These are phyloP conservation scores for Samsoniella hepiali DNA, from an alignment of 2,329 filamentous ascomycete genomes.

Conservation along the genomic window DNA sequence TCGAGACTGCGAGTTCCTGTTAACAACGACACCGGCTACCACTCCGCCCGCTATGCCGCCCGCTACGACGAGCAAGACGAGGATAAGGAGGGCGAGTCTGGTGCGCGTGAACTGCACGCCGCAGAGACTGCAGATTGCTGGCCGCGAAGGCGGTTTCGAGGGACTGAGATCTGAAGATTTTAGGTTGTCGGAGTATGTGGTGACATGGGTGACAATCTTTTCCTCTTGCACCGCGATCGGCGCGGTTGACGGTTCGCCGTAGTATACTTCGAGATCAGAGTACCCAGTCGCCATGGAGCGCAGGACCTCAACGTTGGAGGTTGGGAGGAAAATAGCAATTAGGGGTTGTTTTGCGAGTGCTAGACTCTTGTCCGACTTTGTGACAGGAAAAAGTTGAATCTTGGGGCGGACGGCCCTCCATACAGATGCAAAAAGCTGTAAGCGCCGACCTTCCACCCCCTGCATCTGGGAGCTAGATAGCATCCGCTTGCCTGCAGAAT, in stretches of 20 bases:
- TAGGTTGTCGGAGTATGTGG: neutral
- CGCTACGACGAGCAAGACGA: neutral
- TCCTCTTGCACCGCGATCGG: slow-evolving; percentile 3
- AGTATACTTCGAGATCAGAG: slow-evolving; percentile 17
- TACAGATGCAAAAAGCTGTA: neutral
- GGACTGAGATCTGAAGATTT: neutral
- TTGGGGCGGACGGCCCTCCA: neutral
- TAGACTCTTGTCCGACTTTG: neutral
- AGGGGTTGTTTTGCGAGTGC: neutral
- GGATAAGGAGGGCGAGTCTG: neutral
- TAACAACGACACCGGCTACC: neutral
- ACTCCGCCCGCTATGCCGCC: slow-evolving; percentile 2
- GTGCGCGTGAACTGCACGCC: neutral
- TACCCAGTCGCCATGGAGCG: slow-evolving; percentile 5
- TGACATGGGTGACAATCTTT: neutral
- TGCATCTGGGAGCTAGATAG: neutral
- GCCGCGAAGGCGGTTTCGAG: neutral
- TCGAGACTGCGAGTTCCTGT: neutral
- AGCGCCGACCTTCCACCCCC: neutral
- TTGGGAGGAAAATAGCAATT: neutral
- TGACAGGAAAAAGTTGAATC: neutral
- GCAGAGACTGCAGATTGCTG: neutral
- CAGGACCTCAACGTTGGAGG: neutral
- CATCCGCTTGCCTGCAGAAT: no score
- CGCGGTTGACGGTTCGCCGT: neutral